Percentiles rank a stretch among this genome's conserved stretches.
Conservation (phyloP, 192 early-diverging fungal genomes). For the Funneliformis geosporum region DNA sequence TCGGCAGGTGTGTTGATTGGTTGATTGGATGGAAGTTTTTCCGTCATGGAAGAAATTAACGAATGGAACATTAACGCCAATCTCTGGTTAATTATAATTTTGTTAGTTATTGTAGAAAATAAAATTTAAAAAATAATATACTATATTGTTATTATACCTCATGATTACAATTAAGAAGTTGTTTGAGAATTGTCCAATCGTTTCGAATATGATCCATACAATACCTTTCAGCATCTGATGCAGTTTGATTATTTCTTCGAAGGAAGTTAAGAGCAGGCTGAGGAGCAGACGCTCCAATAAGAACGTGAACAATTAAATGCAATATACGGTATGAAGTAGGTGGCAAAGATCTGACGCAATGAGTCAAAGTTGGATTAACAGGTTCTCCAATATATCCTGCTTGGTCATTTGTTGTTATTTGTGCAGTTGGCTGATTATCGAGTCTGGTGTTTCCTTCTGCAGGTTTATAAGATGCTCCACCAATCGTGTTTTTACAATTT, state of each 20-base stretch:
- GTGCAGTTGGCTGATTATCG: neutral
- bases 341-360: neutral
- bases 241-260: neutral
- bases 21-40: neutral
- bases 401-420: neutral
- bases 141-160: neutral
- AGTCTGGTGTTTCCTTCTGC: neutral
- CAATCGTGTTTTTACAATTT: neutral
- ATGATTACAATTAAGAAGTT: conserved; percentile 6
- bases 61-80: conserved; percentile 30
- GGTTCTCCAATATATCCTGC: conserved; percentile 27
- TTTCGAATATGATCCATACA: conserved; percentile 30
- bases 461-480: no score
- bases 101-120: neutral
- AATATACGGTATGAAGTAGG: conserved; percentile 26
- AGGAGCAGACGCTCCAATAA: conserved; percentile 19
- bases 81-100: neutral
- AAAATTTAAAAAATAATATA: no score
- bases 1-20: neutral
- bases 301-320: conserved; percentile 31
- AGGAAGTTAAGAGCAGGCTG: neutral
- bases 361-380: neutral
- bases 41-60: conserved; percentile 3
- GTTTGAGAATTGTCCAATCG: conserved; percentile 28
- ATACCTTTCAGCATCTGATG: neutral